phyloP scores from a whole-genome alignment of 202 grass and related monocot genomes.

The Eragrostis tef region DNA sequence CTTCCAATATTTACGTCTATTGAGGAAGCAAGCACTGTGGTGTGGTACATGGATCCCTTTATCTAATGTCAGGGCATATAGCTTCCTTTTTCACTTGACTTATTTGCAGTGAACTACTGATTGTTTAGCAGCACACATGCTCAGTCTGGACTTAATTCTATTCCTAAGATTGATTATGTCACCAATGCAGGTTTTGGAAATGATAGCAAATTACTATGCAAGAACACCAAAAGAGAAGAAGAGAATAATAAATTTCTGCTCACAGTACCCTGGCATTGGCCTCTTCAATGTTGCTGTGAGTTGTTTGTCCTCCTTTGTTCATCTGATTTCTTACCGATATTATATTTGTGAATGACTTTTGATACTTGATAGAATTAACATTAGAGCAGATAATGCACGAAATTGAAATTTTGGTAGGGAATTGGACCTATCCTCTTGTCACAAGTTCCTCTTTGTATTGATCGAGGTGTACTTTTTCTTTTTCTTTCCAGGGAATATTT shows the following conservation, averaged over 20 bases:
- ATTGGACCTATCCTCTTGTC: neutral
- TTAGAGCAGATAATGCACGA: conserved; percentile 13
- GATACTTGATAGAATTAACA: conserved; percentile 4
- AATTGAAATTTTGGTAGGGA: neutral
- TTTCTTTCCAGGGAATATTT: neutral
- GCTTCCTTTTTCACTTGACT: conserved; percentile 7
- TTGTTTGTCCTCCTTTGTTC: conserved; percentile 47
- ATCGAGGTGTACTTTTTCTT: neutral
- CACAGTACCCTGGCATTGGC: conserved; percentile 75
- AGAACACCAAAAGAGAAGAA: conserved; percentile 52
- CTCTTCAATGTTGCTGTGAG: conserved; percentile 93
- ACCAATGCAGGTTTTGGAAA: conserved; percentile 70
- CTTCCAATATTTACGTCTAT: neutral
- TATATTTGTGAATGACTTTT: conserved; percentile 34
- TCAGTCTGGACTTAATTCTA: conserved; percentile 24
- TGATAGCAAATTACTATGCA: conserved; percentile 74
- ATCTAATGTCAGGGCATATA: conserved; percentile 1
- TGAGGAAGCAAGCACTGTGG: neutral
- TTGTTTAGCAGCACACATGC: conserved; percentile 25
- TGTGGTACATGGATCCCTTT: neutral
- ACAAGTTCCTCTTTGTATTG: neutral
- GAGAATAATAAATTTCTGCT: conserved; percentile 65
- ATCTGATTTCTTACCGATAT: neutral
- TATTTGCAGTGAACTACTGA: neutral
- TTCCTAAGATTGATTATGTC: conserved; percentile 34